Evolutionary conservation across 192 early-diverging fungal genomes (phyloP).

Genomic region (Phycomyces nitens): DNA sequence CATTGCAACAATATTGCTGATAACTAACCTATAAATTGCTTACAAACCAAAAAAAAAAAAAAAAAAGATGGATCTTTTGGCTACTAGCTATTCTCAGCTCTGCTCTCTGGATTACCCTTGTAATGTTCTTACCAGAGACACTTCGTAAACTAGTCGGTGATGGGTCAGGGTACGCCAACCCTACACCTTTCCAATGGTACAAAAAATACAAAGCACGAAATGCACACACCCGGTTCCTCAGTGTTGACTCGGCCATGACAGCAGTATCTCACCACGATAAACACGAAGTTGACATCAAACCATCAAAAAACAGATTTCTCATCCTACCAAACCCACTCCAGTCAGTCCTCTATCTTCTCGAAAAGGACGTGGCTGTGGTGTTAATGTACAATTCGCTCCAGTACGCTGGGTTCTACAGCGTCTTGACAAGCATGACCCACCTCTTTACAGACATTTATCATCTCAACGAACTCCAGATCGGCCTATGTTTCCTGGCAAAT

Average conservation of each 20-base stretch:
- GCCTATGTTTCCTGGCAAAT: slow-evolving; percentile 40
- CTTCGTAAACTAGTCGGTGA: slow-evolving; percentile 22
- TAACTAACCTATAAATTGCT: too few species aligned
- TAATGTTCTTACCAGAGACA: slow-evolving; percentile 25
- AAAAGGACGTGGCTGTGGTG: slow-evolving; percentile 26
- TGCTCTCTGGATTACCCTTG: slow-evolving; percentile 12
- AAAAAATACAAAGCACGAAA: not conserved
- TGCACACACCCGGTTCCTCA: not conserved
- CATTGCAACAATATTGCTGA: too few species aligned
- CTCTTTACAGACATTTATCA: slow-evolving; percentile 33
- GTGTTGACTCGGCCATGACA: slow-evolving; percentile 7
- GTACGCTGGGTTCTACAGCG: slow-evolving; percentile 37
- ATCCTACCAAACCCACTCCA: slow-evolving; percentile 23
- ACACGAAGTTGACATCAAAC: slow-evolving; percentile 1
- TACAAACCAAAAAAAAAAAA: too few species aligned
- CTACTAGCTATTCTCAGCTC: slow-evolving; percentile 23
- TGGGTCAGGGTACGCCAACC: slow-evolving; percentile 25
- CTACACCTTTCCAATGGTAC: slow-evolving; percentile 23
- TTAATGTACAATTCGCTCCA: slow-evolving; percentile 34
- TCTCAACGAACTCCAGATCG: slow-evolving; percentile 35
- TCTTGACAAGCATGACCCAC: slow-evolving; percentile 35
- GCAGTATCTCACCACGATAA: not conserved
- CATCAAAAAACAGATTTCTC: slow-evolving; percentile 33
- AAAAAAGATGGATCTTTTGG: slow-evolving; percentile 41
- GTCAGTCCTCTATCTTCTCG: slow-evolving; percentile 28